Evolutionary conservation across 169 alveolate species (phyloP).

Genomic region (Plasmodium blacklocki): DNA sequence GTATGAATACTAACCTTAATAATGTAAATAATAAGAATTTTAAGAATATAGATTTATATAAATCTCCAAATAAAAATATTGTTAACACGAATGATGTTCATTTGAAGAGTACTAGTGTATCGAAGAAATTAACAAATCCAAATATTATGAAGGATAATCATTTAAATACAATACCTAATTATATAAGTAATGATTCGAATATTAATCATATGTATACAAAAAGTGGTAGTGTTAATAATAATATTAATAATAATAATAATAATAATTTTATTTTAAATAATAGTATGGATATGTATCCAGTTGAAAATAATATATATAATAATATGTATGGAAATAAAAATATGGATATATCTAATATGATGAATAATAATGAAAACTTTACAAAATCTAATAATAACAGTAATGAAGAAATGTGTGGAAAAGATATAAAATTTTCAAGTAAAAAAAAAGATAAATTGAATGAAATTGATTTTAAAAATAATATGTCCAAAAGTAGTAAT

Average conservation of each 20-base stretch:
- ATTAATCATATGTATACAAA: constrained; percentile 38
- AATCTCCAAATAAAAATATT: constrained; percentile 5
- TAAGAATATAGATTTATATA: constrained; percentile 27
- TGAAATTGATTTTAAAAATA: constrained; percentile 47
- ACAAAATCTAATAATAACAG: not conserved
- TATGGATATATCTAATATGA: not conserved
- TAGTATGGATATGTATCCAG: constrained; percentile 25
- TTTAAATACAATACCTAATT: constrained; percentile 10
- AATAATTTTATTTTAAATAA: not conserved
- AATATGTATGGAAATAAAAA: not conserved
- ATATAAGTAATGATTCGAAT: constrained; percentile 17
- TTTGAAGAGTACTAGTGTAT: constrained; percentile 13
- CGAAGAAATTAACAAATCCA: constrained; percentile 18
- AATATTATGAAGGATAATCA: constrained; percentile 49
- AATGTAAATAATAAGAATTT: constrained; percentile 28
- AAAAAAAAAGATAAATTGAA: constrained; percentile 52
- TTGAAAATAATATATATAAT: constrained; percentile 20
- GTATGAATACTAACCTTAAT: constrained; percentile 9
- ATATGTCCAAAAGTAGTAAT: constrained; percentile 6
- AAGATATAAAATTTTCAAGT: constrained; percentile 20
- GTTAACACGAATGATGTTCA: constrained; percentile 17
- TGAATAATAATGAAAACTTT: not conserved
- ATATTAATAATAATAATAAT: not conserved
- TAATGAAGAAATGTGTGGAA: constrained; percentile 34
- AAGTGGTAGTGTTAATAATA: not conserved